phyloP scores from a whole-genome alignment of 2,329 filamentous ascomycete species.

The Diaporthe ampelina region DNA sequence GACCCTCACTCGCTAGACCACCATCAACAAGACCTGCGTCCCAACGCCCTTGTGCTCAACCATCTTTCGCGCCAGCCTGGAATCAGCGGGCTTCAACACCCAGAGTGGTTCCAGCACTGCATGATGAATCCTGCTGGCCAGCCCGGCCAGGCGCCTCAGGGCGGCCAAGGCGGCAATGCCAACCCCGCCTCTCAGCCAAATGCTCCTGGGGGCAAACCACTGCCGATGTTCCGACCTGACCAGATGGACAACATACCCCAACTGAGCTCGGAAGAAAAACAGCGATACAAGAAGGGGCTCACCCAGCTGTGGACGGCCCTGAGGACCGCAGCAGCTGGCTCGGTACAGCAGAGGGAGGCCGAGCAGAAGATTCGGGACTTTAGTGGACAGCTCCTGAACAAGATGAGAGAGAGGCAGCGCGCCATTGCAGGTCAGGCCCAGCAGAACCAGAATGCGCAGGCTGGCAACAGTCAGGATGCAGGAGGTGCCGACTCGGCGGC shows the following conservation, averaged over 20 bases:
- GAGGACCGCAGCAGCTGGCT: conserved; percentile 62
- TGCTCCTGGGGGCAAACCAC: conserved; percentile 49
- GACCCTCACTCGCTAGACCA: background rate
- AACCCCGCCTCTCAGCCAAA: conserved; percentile 15
- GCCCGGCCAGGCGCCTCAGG: conserved; percentile 42
- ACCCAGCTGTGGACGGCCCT: conserved; percentile 67
- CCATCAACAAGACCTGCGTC: background rate
- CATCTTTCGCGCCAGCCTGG: background rate
- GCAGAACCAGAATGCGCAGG: conserved; percentile 40
- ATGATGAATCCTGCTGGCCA: conserved; percentile 42
- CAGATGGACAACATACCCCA: conserved; percentile 65
- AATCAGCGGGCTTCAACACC: too few species aligned
- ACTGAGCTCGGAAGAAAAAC: conserved; percentile 68
- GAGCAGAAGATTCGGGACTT: conserved; percentile 73
- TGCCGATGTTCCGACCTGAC: conserved; percentile 61
- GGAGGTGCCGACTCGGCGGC: conserved; percentile 29
- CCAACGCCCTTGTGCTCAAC: background rate
- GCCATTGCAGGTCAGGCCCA: conserved; percentile 45
- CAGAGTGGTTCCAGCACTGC: background rate
- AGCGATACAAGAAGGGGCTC: conserved; percentile 71
- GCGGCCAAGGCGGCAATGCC: conserved; percentile 26
- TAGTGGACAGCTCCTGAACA: conserved; percentile 68
- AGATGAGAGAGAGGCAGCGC: conserved; percentile 60
- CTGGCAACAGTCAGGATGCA: conserved; percentile 31
- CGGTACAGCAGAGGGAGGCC: conserved; percentile 63